These are phyloP conservation scores for Scenedesmus sp. DNA, from an alignment of 163 green algal species.

Conservation along the genomic window DNA sequence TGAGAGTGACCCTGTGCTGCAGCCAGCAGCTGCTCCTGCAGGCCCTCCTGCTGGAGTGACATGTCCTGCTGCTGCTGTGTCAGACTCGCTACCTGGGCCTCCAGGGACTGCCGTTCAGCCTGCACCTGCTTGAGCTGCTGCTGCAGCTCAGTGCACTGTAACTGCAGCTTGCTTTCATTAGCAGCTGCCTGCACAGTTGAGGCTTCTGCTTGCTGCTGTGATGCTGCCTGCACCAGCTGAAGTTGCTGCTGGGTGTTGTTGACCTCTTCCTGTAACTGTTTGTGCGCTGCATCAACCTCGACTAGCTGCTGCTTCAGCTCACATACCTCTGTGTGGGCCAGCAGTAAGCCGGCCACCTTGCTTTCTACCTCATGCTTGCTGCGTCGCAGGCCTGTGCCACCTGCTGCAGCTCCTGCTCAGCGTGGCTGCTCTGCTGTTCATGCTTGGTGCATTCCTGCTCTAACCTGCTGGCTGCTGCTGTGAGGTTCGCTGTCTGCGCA, in stretches of 20 bases:
- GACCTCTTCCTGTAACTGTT: not conserved
- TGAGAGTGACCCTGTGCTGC: not conserved
- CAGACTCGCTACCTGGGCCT: not conserved
- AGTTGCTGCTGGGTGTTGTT: not conserved
- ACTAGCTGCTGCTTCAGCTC: slow-evolving; percentile 35
- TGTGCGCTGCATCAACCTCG: not conserved
- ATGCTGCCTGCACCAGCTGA: not conserved
- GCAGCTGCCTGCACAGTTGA: not conserved
- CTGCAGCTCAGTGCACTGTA: not conserved
- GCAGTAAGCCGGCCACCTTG: not conserved
- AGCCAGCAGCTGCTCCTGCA: slow-evolving; percentile 46
- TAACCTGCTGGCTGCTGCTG: slow-evolving; percentile 22
- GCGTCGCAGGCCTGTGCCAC: not conserved
- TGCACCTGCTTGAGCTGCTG: not conserved
- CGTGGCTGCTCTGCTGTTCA: not conserved
- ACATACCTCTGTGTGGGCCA: not conserved
- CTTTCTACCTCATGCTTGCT: not conserved
- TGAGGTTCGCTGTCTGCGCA: not conserved
- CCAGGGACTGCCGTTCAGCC: slow-evolving; percentile 2
- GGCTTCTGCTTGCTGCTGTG: not conserved
- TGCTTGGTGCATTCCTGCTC: slow-evolving; percentile 1
- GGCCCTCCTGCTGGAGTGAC: not conserved
- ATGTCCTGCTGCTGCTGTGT: not conserved
- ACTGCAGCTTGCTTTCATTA: slow-evolving; percentile 13
- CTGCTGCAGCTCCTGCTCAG: slow-evolving; percentile 20